Evolutionary conservation across 805 yeast species (phyloP), one percentile per base, ranked within the genome.

Genomic region (Saccharomycopsis javanensis): DNA sequence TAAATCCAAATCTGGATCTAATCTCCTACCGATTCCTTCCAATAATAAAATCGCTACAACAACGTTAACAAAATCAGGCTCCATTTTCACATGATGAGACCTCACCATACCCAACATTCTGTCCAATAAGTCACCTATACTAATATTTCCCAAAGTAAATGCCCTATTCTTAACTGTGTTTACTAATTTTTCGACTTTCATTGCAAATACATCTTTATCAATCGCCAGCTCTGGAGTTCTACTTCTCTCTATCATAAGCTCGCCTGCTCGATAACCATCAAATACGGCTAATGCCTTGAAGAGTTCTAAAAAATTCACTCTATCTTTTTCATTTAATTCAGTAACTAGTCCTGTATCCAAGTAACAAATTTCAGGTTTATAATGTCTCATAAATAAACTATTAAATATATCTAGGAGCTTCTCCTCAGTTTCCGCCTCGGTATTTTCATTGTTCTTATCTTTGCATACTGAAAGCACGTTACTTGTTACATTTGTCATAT

Each of bases 221-320:
- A 89, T 75, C 0, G 88, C 98, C 0, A 96, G 86, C 53, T 88
- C 96, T 0, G 99, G 99, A 0, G 98, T 90, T 59, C 94, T 77
- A 3, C 97, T 91, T 58, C 98, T 74, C 71, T 90, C 97, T 59
- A 91, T 83, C 97, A 94, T 92, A 57, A 94, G 75, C 67, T 90
- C 95, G 10, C 99, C 99, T 0, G 97, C 98, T 60, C 77, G 78
- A 67, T 87, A 90, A 0, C 99, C 99, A 69, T 94, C 96, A 71
- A 94, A 94, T 61, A 83, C 86, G 2, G 96, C 86, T 34, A 94
- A 73, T 0, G 97, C 86, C 64, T 86, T 85, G 75, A 94, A 94
- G 57, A 94, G 75, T 50, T 88, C 97, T 35, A 94, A 81, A 67
- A 94, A 94, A 67, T 94, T 94, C 28, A 82, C 78, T 58, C 98